Conservation (phyloP, 2,329 filamentous ascomycete genomes). For the Aspergillus unguis region DNA sequence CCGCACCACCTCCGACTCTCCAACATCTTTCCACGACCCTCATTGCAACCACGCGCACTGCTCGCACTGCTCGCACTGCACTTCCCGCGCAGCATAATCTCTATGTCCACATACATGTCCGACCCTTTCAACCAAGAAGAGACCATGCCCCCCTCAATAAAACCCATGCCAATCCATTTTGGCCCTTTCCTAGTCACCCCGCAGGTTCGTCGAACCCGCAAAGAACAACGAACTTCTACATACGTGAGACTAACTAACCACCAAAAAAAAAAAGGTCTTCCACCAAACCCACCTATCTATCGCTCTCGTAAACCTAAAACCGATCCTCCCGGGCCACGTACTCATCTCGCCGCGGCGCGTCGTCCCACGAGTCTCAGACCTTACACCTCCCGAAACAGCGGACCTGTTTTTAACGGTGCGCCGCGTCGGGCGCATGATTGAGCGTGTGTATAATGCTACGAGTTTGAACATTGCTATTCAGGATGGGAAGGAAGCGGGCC, state of each 20-base stretch:
- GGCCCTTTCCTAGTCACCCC: constrained; percentile 72
- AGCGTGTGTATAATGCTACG: constrained; percentile 59
- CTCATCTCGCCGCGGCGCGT: constrained; percentile 73
- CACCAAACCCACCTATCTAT: constrained; percentile 74
- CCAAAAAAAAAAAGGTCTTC: constrained; percentile 65
- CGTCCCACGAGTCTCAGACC: constrained; percentile 71
- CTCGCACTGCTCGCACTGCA: too few relatives aligned
- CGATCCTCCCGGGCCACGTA: constrained; percentile 87
- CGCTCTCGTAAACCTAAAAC: constrained; percentile 92
- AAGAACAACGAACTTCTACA: neutral
- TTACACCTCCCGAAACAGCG: constrained; percentile 67
- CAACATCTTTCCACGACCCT: neutral
- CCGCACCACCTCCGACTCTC: neutral
- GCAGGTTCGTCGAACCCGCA: constrained; percentile 51
- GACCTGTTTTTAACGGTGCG: constrained; percentile 90
- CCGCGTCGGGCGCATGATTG: constrained; percentile 72
- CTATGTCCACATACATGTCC: neutral
- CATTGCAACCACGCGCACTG: too few relatives aligned
- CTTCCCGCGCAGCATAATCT: neutral
- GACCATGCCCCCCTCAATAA: constrained; percentile 19
- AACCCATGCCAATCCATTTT: constrained; percentile 58
- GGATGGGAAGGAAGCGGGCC: constrained; percentile 83
- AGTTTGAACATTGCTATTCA: constrained; percentile 95
- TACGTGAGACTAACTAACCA: neutral
- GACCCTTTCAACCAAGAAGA: neutral